Evolutionary conservation across 1,284 basidiomycete genomes (phyloP), one percentile per base, ranked within the genome.

Genomic region (Melanopsichium pennsylvanicum): DNA sequence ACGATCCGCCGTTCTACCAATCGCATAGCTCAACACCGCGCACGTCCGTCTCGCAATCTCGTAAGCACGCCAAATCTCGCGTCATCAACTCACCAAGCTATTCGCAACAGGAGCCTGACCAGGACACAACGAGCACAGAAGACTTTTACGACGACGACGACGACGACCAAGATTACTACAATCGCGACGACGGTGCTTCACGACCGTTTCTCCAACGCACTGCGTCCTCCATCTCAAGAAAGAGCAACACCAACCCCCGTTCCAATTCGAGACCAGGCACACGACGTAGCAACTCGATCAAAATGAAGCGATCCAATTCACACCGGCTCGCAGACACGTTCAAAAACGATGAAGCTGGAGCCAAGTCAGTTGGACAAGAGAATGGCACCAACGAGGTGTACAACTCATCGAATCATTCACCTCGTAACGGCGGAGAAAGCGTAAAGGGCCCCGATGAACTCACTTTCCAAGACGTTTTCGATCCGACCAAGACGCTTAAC

Each of bases 401-500:
- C n/a, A n/a, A n/a, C n/a, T n/a, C n/a, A n/a, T n/a, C n/a, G n/a
- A n/a, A n/a, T n/a, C n/a, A n/a, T n/a, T n/a, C n/a, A n/a, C n/a
- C n/a, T n/a, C n/a, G n/a, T n/a, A n/a, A n/a, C n/a, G n/a, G n/a
- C n/a, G n/a, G n/a, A n/a, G n/a, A n/a, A n/a, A n/a, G n/a, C n/a
- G n/a, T n/a, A n/a, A n/a, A 43, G 3, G 32, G 27, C 10, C 57
- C 54, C 6, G 22, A 23, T 15, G 49, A 68, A 27, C 12, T 56
- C n/a, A 62, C 49, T 2, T 54, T 68, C n/a, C 56, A 70, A 36
- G 56, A 61, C 26, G 34, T 70, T 25, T 75, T 75, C 16, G 73
- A 75, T 25, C 48, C 57, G 18, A 63, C 36, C n/a, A 67, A 70
- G 45, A 73, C 70, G 32, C 54, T 72, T 18, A 36, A 42, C 16